phyloP scores from a whole-genome alignment of 208 protist genomes.

The Acanthamoeba triangularis region DNA sequence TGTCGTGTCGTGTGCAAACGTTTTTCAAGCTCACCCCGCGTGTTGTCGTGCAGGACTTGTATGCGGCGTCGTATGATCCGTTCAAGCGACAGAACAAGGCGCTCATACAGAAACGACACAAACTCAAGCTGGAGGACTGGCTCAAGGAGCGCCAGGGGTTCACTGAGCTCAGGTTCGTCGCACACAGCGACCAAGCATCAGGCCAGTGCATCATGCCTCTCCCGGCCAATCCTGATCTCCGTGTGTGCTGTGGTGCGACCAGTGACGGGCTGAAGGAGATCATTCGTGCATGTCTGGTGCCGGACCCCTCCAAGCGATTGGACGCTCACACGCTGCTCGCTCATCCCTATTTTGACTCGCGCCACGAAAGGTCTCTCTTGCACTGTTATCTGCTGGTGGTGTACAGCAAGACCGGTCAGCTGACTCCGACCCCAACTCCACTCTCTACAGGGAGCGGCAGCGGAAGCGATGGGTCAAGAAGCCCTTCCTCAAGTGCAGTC shows the following conservation, averaged over 20 bases:
- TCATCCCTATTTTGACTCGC: conserved; percentile 64
- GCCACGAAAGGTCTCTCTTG: neutral
- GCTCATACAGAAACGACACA: conserved; percentile 62
- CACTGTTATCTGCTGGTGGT: too few species aligned
- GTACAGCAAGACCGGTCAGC: too few species aligned
- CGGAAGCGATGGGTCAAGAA: conserved; percentile 47
- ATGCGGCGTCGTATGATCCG: conserved; percentile 49
- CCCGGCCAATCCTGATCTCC: neutral
- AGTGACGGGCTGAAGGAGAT: conserved; percentile 72
- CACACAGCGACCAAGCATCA: too few species aligned
- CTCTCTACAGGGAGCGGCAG: neutral
- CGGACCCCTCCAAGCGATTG: conserved; percentile 33
- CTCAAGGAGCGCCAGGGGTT: conserved; percentile 53
- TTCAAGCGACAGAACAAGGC: conserved; percentile 57
- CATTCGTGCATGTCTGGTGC: conserved; percentile 13
- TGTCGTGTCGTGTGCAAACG: neutral
- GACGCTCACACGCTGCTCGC: conserved; percentile 18
- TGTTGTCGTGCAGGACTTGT: neutral
- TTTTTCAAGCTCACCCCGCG: too few species aligned
- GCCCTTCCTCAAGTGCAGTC: conserved; percentile 61
- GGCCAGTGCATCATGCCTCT: neutral
- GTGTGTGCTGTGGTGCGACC: too few species aligned
- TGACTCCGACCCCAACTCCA: neutral
- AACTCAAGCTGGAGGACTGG: conserved; percentile 67
- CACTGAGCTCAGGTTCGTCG: conserved; percentile 1